Percentiles rank a stretch among this genome's conserved stretches.
Evolutionary conservation across 495 filamentous ascomycete genomes (phyloP).

Genomic region (Venustampulla echinocandica): DNA sequence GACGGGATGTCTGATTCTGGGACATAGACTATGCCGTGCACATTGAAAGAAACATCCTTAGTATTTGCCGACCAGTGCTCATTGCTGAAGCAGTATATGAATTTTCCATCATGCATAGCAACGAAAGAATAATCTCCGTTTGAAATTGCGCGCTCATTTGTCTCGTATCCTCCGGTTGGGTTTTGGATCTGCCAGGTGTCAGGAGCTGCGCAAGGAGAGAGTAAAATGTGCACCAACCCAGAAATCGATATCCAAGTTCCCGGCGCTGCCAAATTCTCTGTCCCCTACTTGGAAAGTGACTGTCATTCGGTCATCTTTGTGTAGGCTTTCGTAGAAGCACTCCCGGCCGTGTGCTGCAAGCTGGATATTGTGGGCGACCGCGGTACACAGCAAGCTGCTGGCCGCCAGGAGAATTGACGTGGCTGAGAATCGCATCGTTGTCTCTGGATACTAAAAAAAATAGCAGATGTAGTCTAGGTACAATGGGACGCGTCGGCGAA

Average conservation of each 20-base stretch:
- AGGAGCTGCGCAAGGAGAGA: conserved; percentile 4
- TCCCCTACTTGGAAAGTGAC: conserved; percentile 98
- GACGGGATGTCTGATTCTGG: conserved; percentile 73
- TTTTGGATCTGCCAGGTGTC: conserved; percentile 64
- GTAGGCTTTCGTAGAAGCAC: conserved; percentile 93
- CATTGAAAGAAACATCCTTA: conserved; percentile 98
- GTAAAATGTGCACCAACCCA: conserved; percentile 54
- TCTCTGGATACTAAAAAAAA: no score
- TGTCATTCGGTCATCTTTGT: conserved; percentile 94
- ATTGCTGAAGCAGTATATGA: conserved; percentile 97
- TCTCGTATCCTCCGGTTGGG: conserved; percentile 61
- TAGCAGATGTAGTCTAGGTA: no score
- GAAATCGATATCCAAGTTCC: conserved; percentile 94
- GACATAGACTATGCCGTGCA: conserved; percentile 97
- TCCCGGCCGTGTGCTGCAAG: conserved; percentile 83
- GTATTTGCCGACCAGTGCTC: conserved; percentile 85
- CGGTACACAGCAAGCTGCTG: conserved; percentile 50
- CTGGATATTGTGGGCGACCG: conserved; percentile 86
- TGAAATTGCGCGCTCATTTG: conserved; percentile 68
- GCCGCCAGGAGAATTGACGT: conserved; percentile 54
- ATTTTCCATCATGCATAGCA: conserved; percentile 77
- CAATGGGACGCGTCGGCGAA: no score
- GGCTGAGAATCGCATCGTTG: conserved; percentile 50
- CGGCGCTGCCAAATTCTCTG: conserved; percentile 86
- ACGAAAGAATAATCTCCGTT: conserved; percentile 91